These are phyloP conservation scores for Colletotrichum ledebouriae DNA, from an alignment of 2,329 filamentous ascomycete species.

Conservation along the genomic window DNA sequence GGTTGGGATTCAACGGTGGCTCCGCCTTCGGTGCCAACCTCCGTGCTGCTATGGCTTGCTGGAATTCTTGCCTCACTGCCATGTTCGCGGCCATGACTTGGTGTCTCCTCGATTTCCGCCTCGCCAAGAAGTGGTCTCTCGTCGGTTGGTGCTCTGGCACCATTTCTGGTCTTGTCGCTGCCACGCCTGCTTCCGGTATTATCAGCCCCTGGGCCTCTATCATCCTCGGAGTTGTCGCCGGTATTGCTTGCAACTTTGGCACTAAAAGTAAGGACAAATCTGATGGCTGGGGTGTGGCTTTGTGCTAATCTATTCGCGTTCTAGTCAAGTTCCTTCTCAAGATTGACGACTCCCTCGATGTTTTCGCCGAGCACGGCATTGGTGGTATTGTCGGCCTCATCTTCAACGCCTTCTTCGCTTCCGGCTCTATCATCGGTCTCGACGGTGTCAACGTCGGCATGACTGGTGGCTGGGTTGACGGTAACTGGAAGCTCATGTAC, in stretches of 20 bases:
- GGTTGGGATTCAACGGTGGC: constrained; percentile 98
- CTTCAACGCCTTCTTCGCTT: constrained; percentile 81
- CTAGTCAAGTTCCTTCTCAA: constrained; percentile 71
- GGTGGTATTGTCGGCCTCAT: constrained; percentile 78
- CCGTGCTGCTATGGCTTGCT: constrained; percentile 95
- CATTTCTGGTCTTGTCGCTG: constrained; percentile 78
- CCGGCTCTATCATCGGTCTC: constrained; percentile 78
- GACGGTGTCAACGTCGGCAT: constrained; percentile 80
- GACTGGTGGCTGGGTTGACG: constrained; percentile 79
- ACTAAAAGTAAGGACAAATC: constrained; percentile 64
- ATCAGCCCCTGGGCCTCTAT: constrained; percentile 77
- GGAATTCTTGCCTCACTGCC: constrained; percentile 95
- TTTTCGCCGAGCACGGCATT: constrained; percentile 79
- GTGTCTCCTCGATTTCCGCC: constrained; percentile 95
- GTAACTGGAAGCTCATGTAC: constrained; percentile 81
- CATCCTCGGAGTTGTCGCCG: constrained; percentile 75
- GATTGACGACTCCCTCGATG: constrained; percentile 80
- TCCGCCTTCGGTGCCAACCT: constrained; percentile 95
- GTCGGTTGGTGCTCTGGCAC: constrained; percentile 80
- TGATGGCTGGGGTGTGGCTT: background rate
- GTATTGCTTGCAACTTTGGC: constrained; percentile 75
- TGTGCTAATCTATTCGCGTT: background rate
- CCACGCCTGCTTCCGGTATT: constrained; percentile 77
- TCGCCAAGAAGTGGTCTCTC: constrained; percentile 93
- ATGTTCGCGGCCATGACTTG: constrained; percentile 94